Evolutionary conservation across 495 filamentous ascomycete species (phyloP), one percentile per base, ranked within the genome.

Genomic region (Evernia prunastri): DNA sequence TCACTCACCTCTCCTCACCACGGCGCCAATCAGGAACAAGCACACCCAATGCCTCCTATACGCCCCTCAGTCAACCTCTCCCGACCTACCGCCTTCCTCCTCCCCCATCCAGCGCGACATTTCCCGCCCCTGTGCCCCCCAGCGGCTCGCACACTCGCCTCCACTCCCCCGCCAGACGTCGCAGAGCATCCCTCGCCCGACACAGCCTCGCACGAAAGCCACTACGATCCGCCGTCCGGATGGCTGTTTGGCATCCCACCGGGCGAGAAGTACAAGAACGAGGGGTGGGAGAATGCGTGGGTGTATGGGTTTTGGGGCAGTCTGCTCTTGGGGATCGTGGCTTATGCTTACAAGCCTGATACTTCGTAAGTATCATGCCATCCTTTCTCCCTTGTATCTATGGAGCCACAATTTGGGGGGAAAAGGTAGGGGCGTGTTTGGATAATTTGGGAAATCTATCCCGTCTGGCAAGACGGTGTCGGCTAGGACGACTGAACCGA

Each of bases 281-380:
- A 98, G 76, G 93, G 92, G 56, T 98, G 94, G 94, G 94, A 98
- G 84, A 82, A 76, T 29, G 77, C 93, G 36, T 94, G 86, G 81
- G 85, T 89, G 75, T 96, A 87, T 74, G 92, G 93, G 25, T 96
- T 96, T 74, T 90, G 85, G 76, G 94, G 92, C n/a, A 88, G 86
- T 69, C 73, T 97, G 63, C 74, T 81, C 18, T 78, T 91, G 51
- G 87, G 86, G 40, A 84, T 82, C 61, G 81, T 97, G 40, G 91
- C 86, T 68, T 96, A 97, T 81, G 89, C 90, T 59, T 97, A 91
- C 73, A 98, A 98, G 85, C 94, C 94, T 31, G 94, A 98, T 81
- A 97, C 92, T 58, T 95, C 90, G 94, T 98, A 82, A 77, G 93
- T 90, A 4, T 11, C 49, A 60, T 56, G 47, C 49, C 61, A 66